Evolutionary conservation across 306 rosid genomes (phyloP).

Genomic region (Malus fusca): DNA sequence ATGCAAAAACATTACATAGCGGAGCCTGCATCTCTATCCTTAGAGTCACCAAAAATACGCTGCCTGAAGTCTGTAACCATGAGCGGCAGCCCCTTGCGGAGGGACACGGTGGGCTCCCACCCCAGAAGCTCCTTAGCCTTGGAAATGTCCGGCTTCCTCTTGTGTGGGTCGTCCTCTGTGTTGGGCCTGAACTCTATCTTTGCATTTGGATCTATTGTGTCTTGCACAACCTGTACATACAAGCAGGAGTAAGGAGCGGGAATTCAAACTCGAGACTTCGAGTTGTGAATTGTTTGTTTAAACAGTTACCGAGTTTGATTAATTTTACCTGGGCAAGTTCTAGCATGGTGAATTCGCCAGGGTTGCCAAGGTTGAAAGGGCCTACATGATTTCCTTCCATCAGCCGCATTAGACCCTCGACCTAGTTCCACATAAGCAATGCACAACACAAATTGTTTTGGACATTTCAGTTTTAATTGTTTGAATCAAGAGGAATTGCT

Average conservation of each 20-base stretch:
- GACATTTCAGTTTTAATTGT: background rate
- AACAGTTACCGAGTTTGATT: background rate
- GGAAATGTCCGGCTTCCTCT: constrained; percentile 89
- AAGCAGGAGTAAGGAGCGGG: background rate
- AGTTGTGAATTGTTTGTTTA: background rate
- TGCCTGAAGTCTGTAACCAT: constrained; percentile 83
- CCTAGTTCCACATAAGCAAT: constrained; percentile 30
- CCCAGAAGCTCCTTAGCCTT: constrained; percentile 82
- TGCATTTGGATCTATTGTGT: constrained; percentile 76
- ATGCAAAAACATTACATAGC: background rate
- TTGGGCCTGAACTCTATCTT: constrained; percentile 84
- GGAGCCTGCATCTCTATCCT: constrained; percentile 3
- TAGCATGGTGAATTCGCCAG: constrained; percentile 98
- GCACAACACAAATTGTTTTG: background rate
- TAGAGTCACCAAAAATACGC: constrained; percentile 62
- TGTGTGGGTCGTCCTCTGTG: constrained; percentile 97
- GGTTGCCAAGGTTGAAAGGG: constrained; percentile 97
- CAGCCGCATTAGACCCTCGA: constrained; percentile 75
- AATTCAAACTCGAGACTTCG: background rate
- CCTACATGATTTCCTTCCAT: constrained; percentile 96
- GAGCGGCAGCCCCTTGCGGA: constrained; percentile 77
- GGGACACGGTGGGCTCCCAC: constrained; percentile 84
- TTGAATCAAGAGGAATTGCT: background rate
- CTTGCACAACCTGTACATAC: constrained; percentile 68
- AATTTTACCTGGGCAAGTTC: constrained; percentile 80